Conservation (phyloP, 1,284 basidiomycete genomes). For the Farysia itapuensis region DNA sequence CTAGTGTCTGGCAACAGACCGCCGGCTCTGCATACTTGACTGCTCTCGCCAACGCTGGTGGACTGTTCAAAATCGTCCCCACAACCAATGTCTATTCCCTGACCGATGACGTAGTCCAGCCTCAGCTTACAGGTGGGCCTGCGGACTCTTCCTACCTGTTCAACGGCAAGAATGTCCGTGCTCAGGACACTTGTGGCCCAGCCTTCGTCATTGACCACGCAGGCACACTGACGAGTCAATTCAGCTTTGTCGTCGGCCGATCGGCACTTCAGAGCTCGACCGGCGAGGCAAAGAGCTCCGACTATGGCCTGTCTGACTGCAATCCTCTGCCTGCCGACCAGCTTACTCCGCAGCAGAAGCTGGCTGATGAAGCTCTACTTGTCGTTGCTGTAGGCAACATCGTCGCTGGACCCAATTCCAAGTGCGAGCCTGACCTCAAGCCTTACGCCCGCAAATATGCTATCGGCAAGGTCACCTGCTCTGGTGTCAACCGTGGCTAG, state of each 20-base stretch:
- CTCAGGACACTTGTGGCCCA: conserved; percentile 8
- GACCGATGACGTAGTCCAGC: conserved; percentile 26
- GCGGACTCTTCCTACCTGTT: conserved; percentile 11
- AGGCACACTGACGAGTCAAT: conserved; percentile 12
- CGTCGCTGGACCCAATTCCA: conserved; percentile 11
- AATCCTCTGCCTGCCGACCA: conserved; percentile 8
- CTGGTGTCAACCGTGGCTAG: conserved; percentile 1
- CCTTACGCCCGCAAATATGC: conserved; percentile 18
- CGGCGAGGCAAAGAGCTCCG: conserved; percentile 4
- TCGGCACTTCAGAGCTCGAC: conserved; percentile 2
- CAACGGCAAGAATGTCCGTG: conserved; percentile 21
- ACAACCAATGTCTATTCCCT: conserved; percentile 30
- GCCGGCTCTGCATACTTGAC: conserved; percentile 6
- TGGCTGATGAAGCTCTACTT: conserved; percentile 1
- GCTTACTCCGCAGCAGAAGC: conserved; percentile 11
- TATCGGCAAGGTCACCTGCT: conserved; percentile 20
- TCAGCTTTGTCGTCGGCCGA: conserved; percentile 15
- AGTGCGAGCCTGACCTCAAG: conserved; percentile 31
- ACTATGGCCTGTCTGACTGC: conserved; percentile 14
- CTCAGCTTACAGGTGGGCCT: conserved; percentile 5
- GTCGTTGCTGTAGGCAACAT: conserved; percentile 5
- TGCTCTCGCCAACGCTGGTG: conserved; percentile 26
- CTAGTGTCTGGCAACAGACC: conserved; percentile 28
- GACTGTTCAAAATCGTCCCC: conserved; percentile 15
- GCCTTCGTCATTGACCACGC: conserved; percentile 20